Percentiles rank a stretch among this genome's conserved stretches.
Evolutionary conservation across 345 rosid species (phyloP).

Genomic region (Clarkia xantiana): DNA sequence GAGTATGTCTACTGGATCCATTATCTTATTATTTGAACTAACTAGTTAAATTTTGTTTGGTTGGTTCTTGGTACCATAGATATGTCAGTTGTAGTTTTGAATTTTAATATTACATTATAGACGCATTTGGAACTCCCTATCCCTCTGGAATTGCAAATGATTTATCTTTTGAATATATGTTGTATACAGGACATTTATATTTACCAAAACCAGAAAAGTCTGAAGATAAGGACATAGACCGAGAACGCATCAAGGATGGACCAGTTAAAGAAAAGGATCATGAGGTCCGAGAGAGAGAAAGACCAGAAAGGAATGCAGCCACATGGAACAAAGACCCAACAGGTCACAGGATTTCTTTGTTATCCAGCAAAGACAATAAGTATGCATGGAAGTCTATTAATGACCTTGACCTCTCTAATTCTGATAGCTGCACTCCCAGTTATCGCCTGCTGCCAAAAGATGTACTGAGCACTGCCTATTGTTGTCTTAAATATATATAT

Average conservation of each 20-base stretch:
- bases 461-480: slow-evolving; percentile 23
- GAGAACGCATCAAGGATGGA: slow-evolving; percentile 44
- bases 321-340: slow-evolving; percentile 32
- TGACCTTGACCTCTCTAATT: slow-evolving; percentile 89
- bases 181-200: slow-evolving; percentile 40
- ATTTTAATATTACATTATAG: background rate
- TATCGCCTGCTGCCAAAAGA: slow-evolving; percentile 87
- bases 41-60: background rate
- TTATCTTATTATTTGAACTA: slow-evolving; percentile 3
- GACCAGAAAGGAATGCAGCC: slow-evolving; percentile 44
- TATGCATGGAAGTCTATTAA: slow-evolving; percentile 70
- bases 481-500: slow-evolving; percentile 4
- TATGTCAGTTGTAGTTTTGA: background rate
- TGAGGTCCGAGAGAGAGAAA: slow-evolving; percentile 58
- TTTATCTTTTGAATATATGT: slow-evolving; percentile 13
- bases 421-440: slow-evolving; percentile 96
- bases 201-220: slow-evolving; percentile 48
- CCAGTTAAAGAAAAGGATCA: slow-evolving; percentile 54
- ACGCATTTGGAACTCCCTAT: background rate
- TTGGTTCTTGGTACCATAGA: background rate
- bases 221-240: slow-evolving; percentile 64
- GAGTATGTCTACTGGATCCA: slow-evolving; percentile 42
- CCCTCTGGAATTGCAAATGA: background rate
- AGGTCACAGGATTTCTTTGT: slow-evolving; percentile 37
- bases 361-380: slow-evolving; percentile 54